Evolutionary conservation across 306 rosid species (phyloP).

Genomic region (Castanea sativa): DNA sequence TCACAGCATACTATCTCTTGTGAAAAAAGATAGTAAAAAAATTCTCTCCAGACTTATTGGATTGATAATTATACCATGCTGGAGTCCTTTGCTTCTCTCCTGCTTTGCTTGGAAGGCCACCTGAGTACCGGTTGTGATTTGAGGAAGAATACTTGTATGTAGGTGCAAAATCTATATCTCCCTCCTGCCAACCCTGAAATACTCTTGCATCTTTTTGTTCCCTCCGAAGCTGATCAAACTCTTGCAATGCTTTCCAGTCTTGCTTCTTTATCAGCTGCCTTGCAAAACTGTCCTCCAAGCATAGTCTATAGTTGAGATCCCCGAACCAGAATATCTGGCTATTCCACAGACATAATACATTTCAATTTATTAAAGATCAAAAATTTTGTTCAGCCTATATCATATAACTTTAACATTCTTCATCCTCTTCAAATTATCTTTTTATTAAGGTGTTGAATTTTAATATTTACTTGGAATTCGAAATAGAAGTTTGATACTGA

Average conservation of each 20-base stretch:
- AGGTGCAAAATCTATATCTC: slow-evolving; percentile 83
- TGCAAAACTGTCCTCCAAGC: slow-evolving; percentile 67
- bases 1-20: too few relatives aligned
- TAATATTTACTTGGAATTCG: not conserved
- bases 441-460: not conserved
- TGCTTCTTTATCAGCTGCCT: slow-evolving; percentile 67
- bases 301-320: slow-evolving; percentile 94
- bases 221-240: slow-evolving; percentile 75
- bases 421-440: not conserved
- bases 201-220: slow-evolving; percentile 74
- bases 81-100: slow-evolving; percentile 98
- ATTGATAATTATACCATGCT: slow-evolving; percentile 60
- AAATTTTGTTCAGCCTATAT: not conserved
- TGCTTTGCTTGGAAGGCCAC: slow-evolving; percentile 55
- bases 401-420: not conserved
- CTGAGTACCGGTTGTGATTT: slow-evolving; percentile 65
- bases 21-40: too few relatives aligned
- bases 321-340: slow-evolving; percentile 98
- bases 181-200: slow-evolving; percentile 94
- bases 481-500: not conserved
- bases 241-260: slow-evolving; percentile 84
- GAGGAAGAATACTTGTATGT: slow-evolving; percentile 76
- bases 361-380: not conserved
- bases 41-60: too few relatives aligned
- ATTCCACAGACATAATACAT: slow-evolving; percentile 28